phyloP scores from a whole-genome alignment of 352 stramenopile genomes.

The Phytophthora boehmeriae region DNA sequence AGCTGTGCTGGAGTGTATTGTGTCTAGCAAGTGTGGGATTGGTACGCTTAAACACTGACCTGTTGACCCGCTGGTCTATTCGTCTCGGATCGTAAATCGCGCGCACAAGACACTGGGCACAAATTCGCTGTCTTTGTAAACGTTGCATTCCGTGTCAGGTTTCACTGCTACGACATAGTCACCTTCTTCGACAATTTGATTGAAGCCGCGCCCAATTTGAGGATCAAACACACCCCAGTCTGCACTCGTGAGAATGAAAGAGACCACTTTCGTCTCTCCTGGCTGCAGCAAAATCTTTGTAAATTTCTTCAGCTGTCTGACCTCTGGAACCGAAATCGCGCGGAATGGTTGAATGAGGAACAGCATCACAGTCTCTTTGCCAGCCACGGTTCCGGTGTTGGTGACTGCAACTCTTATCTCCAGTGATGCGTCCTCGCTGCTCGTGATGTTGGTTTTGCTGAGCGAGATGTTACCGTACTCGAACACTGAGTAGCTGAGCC shows the following conservation, averaged over 20 bases:
- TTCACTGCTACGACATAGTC: slow-evolving; percentile 74
- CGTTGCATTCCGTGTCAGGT: slow-evolving; percentile 74
- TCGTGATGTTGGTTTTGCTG: slow-evolving; percentile 40
- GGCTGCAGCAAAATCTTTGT: slow-evolving; percentile 68
- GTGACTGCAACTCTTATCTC: slow-evolving; percentile 62
- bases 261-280: slow-evolving; percentile 41
- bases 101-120: slow-evolving; percentile 48
- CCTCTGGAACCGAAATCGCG: slow-evolving; percentile 66
- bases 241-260: slow-evolving; percentile 45
- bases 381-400: slow-evolving; percentile 60
- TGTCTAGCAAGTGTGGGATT: background rate
- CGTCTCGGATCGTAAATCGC: slow-evolving; percentile 46
- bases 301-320: slow-evolving; percentile 85
- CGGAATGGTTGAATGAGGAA: slow-evolving; percentile 78
- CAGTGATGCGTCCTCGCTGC: slow-evolving; percentile 27
- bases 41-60: slow-evolving; percentile 11
- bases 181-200: slow-evolving; percentile 55
- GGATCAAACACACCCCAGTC: slow-evolving; percentile 70
- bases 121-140: slow-evolving; percentile 39
- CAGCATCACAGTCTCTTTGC: slow-evolving; percentile 83
- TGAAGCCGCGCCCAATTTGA: slow-evolving; percentile 63
- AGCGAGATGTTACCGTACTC: slow-evolving; percentile 51
- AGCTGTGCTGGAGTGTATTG: slow-evolving; percentile 17
- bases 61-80: slow-evolving; percentile 13
- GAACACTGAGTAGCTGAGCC: slow-evolving; percentile 74